Conservation (phyloP, 2,329 filamentous ascomycete genomes). For the Pseudogymnoascus pannorum region DNA sequence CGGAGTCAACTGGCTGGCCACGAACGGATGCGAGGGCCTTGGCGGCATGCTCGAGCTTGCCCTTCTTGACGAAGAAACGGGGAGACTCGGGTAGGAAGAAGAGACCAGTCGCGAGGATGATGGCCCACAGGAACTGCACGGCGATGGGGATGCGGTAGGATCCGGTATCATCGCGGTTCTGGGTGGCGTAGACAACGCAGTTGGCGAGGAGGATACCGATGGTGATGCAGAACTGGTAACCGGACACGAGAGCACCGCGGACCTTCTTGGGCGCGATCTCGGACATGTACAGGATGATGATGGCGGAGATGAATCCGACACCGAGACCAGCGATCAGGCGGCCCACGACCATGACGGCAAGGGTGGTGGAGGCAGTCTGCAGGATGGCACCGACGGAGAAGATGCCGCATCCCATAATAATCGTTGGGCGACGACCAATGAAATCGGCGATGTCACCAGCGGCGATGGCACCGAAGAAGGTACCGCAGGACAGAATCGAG, state of each 20-base stretch:
- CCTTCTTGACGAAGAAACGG: constrained; percentile 74
- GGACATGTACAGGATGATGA: constrained; percentile 78
- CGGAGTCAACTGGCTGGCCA: constrained; percentile 63
- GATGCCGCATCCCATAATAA: constrained; percentile 61
- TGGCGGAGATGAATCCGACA: constrained; percentile 72
- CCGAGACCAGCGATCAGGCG: constrained; percentile 69
- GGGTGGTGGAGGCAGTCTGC: constrained; percentile 49
- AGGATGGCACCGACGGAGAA: constrained; percentile 63
- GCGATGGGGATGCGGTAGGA: constrained; percentile 75
- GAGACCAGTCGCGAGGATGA: constrained; percentile 65
- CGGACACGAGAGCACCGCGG: constrained; percentile 66
- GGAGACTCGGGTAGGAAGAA: constrained; percentile 75
- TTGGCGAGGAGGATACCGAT: constrained; percentile 69
- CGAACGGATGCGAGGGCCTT: constrained; percentile 58
- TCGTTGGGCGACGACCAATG: constrained; percentile 63
- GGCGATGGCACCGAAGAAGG: constrained; percentile 68
- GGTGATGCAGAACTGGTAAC: constrained; percentile 78
- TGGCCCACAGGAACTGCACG: constrained; percentile 72
- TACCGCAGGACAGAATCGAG: constrained; percentile 71
- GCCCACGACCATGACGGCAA: constrained; percentile 63
- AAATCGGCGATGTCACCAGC: constrained; percentile 69
- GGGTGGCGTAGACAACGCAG: constrained; percentile 63
- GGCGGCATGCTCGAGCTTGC: constrained; percentile 56
- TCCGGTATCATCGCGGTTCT: constrained; percentile 52
- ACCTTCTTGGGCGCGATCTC: constrained; percentile 56